A percentile compares a stretch with the other conserved stretches of the same genome.
Evolutionary conservation across 176 grass and related monocot species (phyloP).

Genomic region (Hyparrhenia diplandra): DNA sequence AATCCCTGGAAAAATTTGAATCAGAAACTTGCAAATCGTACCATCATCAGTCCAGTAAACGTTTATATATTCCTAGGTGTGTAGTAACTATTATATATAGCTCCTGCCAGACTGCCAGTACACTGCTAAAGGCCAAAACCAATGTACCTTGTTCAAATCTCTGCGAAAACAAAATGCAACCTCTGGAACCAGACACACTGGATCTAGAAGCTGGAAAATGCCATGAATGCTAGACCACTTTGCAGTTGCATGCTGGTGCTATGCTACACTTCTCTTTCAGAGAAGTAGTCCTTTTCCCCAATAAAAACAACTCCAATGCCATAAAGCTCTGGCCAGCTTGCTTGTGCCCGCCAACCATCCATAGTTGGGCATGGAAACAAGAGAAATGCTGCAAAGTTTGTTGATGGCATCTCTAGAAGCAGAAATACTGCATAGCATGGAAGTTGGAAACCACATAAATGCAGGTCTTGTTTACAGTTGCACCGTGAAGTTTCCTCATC

Average conservation of each 20-base stretch:
- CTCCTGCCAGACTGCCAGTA: not conserved
- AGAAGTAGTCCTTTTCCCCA: not conserved
- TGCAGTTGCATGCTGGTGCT: not conserved
- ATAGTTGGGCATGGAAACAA: not conserved
- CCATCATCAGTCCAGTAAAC: not conserved
- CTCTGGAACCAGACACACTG: not conserved
- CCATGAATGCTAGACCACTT: conserved; percentile 18
- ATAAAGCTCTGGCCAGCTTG: not conserved
- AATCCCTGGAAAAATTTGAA: not conserved
- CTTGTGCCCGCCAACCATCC: conserved; percentile 29
- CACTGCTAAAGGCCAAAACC: no score
- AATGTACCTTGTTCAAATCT: not conserved
- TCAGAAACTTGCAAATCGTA: not conserved
- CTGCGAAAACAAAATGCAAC: not conserved
- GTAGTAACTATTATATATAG: no score
- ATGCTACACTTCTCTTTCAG: not conserved
- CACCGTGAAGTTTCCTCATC: not conserved
- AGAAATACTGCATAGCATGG: not conserved
- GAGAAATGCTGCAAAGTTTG: not conserved
- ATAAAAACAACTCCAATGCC: conserved; percentile 3
- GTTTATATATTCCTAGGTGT: no score
- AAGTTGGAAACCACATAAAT: not conserved
- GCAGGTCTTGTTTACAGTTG: not conserved
- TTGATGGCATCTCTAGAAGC: not conserved
- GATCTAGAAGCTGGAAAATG: conserved; percentile 4